Evolutionary conservation across 2,329 filamentous ascomycete species (phyloP).

Genomic region (Fusarium chaquense): DNA sequence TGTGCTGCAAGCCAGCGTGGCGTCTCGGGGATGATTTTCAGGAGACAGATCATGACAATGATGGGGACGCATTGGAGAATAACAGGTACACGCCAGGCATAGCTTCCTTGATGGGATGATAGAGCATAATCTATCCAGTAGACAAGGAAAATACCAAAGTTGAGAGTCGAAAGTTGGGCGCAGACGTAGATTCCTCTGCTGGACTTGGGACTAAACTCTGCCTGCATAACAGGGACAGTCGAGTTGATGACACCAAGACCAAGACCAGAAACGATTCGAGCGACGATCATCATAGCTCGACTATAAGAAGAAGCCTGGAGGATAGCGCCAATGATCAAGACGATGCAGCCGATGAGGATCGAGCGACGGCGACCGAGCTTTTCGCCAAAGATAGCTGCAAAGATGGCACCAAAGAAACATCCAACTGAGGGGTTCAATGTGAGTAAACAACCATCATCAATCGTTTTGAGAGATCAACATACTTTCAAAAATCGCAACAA

Average conservation of each 20-base stretch:
- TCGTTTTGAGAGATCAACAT: neutral
- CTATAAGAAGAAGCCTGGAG: constrained; percentile 59
- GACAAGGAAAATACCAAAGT: constrained; percentile 59
- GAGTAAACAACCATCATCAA: neutral
- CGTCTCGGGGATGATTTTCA: constrained; percentile 57
- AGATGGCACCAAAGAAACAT: constrained; percentile 48
- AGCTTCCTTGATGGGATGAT: constrained; percentile 48
- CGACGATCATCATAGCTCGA: constrained; percentile 60
- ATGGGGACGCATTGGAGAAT: constrained; percentile 57
- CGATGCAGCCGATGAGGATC: constrained; percentile 56
- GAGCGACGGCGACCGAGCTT: constrained; percentile 58
- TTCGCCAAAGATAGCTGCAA: constrained; percentile 57
- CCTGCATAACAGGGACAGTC: constrained; percentile 58
- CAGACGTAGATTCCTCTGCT: constrained; percentile 57
- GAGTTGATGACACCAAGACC: constrained; percentile 61
- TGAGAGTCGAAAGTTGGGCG: constrained; percentile 61
- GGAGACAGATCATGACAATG: constrained; percentile 54
- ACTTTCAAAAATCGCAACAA: constrained; percentile 61
- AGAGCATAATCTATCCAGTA: constrained; percentile 62
- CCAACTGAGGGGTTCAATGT: constrained; percentile 39
- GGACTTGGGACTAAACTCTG: constrained; percentile 58
- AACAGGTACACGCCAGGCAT: constrained; percentile 57
- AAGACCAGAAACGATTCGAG: constrained; percentile 60
- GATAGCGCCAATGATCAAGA: constrained; percentile 60
- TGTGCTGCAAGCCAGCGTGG: constrained; percentile 59